A percentile compares a stretch with the other conserved stretches of the same genome.
These are phyloP conservation scores for Plasmopara muralis DNA, from an alignment of 352 stramenopile genomes.

Conservation along the genomic window DNA sequence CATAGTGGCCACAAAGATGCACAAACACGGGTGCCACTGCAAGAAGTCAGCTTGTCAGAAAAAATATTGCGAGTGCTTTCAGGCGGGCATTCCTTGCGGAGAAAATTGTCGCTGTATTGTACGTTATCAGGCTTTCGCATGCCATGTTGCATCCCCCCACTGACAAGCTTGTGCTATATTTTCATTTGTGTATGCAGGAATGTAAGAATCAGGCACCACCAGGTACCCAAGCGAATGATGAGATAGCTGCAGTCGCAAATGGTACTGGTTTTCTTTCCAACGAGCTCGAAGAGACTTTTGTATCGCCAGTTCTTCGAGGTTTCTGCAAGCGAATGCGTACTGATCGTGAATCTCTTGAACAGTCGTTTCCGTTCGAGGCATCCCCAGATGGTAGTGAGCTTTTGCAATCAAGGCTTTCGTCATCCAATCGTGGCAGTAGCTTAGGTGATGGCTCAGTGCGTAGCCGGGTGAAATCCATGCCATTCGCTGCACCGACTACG, in stretches of 20 bases:
- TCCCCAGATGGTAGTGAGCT: slow-evolving; percentile 46
- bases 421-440: slow-evolving; percentile 4
- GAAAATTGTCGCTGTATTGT: slow-evolving; percentile 88
- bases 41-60: slow-evolving; percentile 96
- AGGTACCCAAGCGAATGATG: slow-evolving; percentile 31
- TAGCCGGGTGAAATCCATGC: slow-evolving; percentile 16
- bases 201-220: slow-evolving; percentile 71
- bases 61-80: slow-evolving; percentile 97
- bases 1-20: slow-evolving; percentile 55
- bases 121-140: slow-evolving; percentile 16
- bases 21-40: slow-evolving; percentile 95
- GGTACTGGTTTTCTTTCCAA: slow-evolving; percentile 18
- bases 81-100: slow-evolving; percentile 80
- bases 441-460: slow-evolving; percentile 8
- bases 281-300: slow-evolving; percentile 49
- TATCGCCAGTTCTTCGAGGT: slow-evolving; percentile 50
- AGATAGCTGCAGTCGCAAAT: slow-evolving; percentile 15
- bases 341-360: slow-evolving; percentile 58
- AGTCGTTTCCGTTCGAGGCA: slow-evolving; percentile 54
- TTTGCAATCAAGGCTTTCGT: slow-evolving; percentile 39
- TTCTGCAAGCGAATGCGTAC: slow-evolving; percentile 55
- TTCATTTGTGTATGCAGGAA: slow-evolving; percentile 27
- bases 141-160: background rate
- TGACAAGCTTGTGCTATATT: slow-evolving; percentile 1
- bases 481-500: slow-evolving; percentile 13